Percentiles rank a stretch among this genome's conserved stretches.
Evolutionary conservation across 371 early-diverging fungal species (phyloP).

Genomic region (Umbelopsis sp.): DNA sequence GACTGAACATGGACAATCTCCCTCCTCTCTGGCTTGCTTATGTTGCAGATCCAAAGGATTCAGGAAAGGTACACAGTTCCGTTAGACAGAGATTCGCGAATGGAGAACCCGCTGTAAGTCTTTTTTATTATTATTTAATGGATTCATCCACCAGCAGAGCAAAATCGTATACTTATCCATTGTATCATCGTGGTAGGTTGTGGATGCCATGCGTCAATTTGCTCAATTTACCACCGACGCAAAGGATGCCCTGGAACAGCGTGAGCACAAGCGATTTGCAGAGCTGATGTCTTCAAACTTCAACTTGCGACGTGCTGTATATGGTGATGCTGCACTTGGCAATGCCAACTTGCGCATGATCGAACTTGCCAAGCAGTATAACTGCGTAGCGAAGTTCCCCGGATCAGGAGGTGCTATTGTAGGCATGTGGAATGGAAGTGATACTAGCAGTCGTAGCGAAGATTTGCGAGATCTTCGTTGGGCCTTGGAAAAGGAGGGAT

Average conservation of each 20-base stretch:
- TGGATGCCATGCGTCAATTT: conserved; percentile 63
- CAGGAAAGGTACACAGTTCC: conserved; percentile 67
- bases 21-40: conserved; percentile 62
- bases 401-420: conserved; percentile 62
- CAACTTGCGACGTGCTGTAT: conserved; percentile 47
- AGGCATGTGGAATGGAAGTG: conserved; percentile 45
- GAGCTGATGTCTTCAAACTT: conserved; percentile 56
- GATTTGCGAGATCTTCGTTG: conserved; percentile 35
- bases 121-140: neutral
- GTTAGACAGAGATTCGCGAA: conserved; percentile 57
- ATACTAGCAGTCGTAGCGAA: conserved; percentile 21
- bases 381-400: conserved; percentile 56
- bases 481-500: conserved; percentile 51
- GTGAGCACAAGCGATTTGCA: conserved; percentile 40
- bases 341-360: conserved; percentile 53
- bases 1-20: conserved; percentile 37
- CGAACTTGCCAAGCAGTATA: conserved; percentile 42
- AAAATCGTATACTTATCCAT: conserved; percentile 7
- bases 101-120: conserved; percentile 59
- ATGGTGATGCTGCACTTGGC: conserved; percentile 53
- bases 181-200: conserved; percentile 36
- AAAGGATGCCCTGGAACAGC: conserved; percentile 25
- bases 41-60: conserved; percentile 66
- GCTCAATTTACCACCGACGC: conserved; percentile 54
- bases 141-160: no score